phyloP scores from a whole-genome alignment of 1,139 yeast species.

The Entelexis paramagnoliae region DNA sequence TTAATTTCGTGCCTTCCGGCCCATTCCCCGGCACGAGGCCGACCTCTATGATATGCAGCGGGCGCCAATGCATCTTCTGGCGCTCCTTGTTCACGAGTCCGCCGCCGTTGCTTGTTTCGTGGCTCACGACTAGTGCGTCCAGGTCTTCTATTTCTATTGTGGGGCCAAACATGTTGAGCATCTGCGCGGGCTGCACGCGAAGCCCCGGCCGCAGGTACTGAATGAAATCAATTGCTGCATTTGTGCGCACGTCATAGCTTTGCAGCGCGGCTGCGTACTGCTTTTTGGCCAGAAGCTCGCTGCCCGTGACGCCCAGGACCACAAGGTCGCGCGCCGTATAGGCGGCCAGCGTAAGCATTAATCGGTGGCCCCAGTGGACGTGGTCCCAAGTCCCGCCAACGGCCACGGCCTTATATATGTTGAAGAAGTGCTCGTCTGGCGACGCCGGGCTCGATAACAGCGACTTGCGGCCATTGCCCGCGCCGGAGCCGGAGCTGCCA shows the following conservation, averaged over 20 bases:
- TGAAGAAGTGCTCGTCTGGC: not conserved
- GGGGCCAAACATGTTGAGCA: slow-evolving; percentile 89
- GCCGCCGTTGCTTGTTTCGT: slow-evolving; percentile 73
- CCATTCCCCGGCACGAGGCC: slow-evolving; percentile 51
- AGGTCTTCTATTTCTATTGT: slow-evolving; percentile 70
- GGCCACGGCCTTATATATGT: slow-evolving; percentile 37
- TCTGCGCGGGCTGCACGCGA: slow-evolving; percentile 42
- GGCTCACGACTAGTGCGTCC: slow-evolving; percentile 68
- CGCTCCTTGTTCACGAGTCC: slow-evolving; percentile 58
- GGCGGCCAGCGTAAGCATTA: slow-evolving; percentile 62
- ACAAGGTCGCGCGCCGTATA: slow-evolving; percentile 47
- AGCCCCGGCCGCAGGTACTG: slow-evolving; percentile 39
- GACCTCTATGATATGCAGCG: slow-evolving; percentile 49
- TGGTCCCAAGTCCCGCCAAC: slow-evolving; percentile 98
- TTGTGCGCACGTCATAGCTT: slow-evolving; percentile 43
- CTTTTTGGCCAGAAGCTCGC: slow-evolving; percentile 62
- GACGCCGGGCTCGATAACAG: not conserved
- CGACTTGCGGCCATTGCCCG: not conserved
- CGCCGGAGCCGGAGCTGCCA: not conserved
- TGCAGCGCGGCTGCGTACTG: slow-evolving; percentile 60
- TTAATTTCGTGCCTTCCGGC: slow-evolving; percentile 47
- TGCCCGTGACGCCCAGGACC: slow-evolving; percentile 78
- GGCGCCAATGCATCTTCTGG: slow-evolving; percentile 43
- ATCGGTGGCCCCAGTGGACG: slow-evolving; percentile 89
- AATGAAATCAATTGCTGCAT: slow-evolving; percentile 42